Percentiles rank a stretch among this genome's conserved stretches.
Evolutionary conservation across 306 rosid genomes (phyloP).

Genomic region (Pyrus bretschneideri): DNA sequence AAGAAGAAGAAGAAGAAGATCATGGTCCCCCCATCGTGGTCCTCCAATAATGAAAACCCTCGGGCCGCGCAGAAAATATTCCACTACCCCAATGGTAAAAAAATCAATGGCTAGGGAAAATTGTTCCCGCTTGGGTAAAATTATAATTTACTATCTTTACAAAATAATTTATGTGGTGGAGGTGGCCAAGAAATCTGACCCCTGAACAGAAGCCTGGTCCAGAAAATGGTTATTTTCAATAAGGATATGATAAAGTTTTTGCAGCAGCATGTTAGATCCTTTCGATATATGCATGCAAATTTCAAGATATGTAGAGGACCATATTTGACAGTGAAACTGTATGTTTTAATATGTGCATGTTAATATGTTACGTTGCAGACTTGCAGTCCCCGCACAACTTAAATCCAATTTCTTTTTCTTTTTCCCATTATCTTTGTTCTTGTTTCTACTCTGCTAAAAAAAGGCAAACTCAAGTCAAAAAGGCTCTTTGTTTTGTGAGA

Average conservation of each 20-base stretch:
- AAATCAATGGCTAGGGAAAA: not conserved
- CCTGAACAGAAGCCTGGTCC: not conserved
- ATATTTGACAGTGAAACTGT: not conserved
- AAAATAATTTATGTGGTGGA: not conserved
- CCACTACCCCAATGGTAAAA: conserved; percentile 4
- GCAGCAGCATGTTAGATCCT: not conserved
- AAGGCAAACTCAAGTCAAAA: too few relatives aligned
- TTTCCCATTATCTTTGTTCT: not conserved
- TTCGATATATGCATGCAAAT: not conserved
- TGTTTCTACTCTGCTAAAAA: not conserved
- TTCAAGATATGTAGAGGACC: not conserved
- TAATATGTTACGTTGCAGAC: not conserved
- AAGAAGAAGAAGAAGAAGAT: not conserved
- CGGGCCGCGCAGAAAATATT: not conserved
- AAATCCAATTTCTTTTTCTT: not conserved
- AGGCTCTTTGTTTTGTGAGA: too few relatives aligned
- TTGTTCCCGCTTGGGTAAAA: not conserved
- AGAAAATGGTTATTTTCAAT: not conserved
- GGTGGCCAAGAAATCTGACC: not conserved
- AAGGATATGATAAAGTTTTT: not conserved
- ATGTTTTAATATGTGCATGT: not conserved
- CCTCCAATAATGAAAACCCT: not conserved
- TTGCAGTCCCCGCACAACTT: not conserved
- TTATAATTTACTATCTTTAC: not conserved
- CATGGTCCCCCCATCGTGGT: conserved; percentile 8